Conservation (phyloP, 768 basidiomycete species). For the Amylocystis lapponica region DNA sequence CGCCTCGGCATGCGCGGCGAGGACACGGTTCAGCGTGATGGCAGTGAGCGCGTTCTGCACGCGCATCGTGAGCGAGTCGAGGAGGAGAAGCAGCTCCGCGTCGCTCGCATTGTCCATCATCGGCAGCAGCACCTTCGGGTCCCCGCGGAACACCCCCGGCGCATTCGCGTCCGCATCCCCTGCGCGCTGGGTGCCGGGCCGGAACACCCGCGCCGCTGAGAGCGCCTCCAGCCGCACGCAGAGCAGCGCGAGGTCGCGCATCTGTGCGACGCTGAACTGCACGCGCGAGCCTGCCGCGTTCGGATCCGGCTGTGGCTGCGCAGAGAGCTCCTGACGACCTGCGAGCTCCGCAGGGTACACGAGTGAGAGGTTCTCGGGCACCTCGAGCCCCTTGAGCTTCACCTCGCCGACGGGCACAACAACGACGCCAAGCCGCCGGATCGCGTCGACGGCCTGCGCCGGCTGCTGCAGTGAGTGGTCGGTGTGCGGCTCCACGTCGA, state of each 20-base stretch:
- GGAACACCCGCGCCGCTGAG: conserved; percentile 56
- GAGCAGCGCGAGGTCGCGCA: conserved; percentile 65
- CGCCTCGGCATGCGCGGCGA: too few relatives aligned
- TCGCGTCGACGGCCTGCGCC: conserved; percentile 61
- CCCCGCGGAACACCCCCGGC: conserved; percentile 36
- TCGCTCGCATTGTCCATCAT: conserved; percentile 69
- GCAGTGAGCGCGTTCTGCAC: conserved; percentile 60
- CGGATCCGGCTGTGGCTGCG: conserved; percentile 23
- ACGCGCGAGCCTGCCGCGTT: conserved; percentile 42
- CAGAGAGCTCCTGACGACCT: conserved; percentile 55
- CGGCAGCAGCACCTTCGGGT: conserved; percentile 63
- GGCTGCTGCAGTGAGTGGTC: conserved; percentile 56
- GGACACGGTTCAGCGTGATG: conserved; percentile 17
- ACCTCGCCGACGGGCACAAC: conserved; percentile 81
- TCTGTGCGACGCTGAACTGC: conserved; percentile 69
- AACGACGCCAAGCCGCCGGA: conserved; percentile 63
- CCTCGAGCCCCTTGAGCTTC: conserved; percentile 91
- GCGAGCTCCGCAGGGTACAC: conserved; percentile 75
- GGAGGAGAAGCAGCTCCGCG: conserved; percentile 61
- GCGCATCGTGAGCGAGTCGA: conserved; percentile 70
- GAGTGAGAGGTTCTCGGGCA: conserved; percentile 80
- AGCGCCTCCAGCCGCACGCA: conserved; percentile 79
- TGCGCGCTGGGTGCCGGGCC: conserved; percentile 21
- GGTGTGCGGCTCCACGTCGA: conserved; percentile 46
- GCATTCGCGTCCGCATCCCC: conserved; percentile 7